Evolutionary conservation across 129 eudicot species (phyloP).

Genomic region (Mikania micrantha): DNA sequence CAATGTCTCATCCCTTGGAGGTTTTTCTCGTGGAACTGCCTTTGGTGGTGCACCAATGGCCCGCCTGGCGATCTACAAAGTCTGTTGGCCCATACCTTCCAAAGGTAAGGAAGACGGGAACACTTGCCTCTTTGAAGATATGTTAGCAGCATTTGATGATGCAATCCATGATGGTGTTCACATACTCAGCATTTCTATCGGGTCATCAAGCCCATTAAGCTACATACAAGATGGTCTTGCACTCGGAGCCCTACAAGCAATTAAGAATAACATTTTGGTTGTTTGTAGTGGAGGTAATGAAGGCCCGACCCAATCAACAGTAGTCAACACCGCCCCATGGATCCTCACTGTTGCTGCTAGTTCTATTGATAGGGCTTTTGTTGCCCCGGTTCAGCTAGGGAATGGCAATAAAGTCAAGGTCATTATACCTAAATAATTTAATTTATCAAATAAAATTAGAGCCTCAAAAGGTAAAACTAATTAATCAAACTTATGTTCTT

Average conservation of each 20-base stretch:
- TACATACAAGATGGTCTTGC: conserved; percentile 58
- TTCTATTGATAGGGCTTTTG: conserved; percentile 64
- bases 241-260: conserved; percentile 79
- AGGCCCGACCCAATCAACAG: conserved; percentile 56
- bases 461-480: conserved; percentile 7
- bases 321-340: conserved; percentile 89
- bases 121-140: conserved; percentile 73
- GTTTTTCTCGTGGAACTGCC: conserved; percentile 79
- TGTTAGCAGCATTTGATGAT: conserved; percentile 90
- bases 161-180: conserved; percentile 89
- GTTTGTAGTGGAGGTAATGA: conserved; percentile 77
- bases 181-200: conserved; percentile 74
- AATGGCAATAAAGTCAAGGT: conserved; percentile 66
- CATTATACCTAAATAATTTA: conserved; percentile 3
- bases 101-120: conserved; percentile 63
- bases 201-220: conserved; percentile 29
- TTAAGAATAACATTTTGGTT: conserved; percentile 58
- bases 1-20: conserved; percentile 56
- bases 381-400: conserved; percentile 57
- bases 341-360: conserved; percentile 86
- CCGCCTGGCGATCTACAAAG: conserved; percentile 82
- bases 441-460: not conserved
- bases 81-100: conserved; percentile 75
- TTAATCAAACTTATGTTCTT: not conserved
- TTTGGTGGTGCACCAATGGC: conserved; percentile 86